phyloP scores from a whole-genome alignment of 139 green algal genomes.

The Coelastrella sp. region DNA sequence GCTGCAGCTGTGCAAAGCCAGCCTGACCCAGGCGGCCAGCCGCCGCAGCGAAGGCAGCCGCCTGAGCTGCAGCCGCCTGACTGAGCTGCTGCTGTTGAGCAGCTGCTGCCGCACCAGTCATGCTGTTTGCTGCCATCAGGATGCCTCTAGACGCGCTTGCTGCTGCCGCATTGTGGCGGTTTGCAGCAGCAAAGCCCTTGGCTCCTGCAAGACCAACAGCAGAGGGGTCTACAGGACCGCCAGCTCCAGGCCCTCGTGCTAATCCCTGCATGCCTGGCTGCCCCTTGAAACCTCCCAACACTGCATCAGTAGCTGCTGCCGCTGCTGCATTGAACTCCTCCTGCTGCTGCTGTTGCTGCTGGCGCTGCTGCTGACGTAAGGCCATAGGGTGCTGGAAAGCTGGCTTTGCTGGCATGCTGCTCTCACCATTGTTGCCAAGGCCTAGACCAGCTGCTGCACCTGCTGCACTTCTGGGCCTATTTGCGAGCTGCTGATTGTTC shows the following conservation, averaged over 20 bases:
- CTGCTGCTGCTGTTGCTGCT: slow-evolving; percentile 41
- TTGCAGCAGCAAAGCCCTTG: slow-evolving; percentile 9
- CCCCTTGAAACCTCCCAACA: neutral
- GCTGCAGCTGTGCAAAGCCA: neutral
- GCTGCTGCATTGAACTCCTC: slow-evolving; percentile 7
- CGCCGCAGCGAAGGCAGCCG: slow-evolving; percentile 21
- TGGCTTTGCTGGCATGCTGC: neutral
- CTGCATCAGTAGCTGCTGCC: slow-evolving; percentile 8
- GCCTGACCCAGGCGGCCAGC: neutral
- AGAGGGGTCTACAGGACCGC: neutral
- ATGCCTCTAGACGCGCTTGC: slow-evolving; percentile 24
- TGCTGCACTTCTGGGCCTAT: slow-evolving; percentile 14
- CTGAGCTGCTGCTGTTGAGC: slow-evolving; percentile 33
- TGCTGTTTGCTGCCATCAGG: slow-evolving; percentile 38
- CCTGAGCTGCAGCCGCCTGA: neutral
- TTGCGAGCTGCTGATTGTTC: neutral
- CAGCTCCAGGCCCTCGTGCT: neutral
- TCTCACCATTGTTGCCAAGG: neutral
- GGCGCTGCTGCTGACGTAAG: slow-evolving; percentile 41
- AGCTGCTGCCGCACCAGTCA: slow-evolving; percentile 15
- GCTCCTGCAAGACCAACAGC: neutral
- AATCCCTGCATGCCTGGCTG: neutral
- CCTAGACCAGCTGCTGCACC: slow-evolving; percentile 14
- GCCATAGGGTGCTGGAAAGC: slow-evolving; percentile 35
- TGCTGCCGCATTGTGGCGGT: neutral